phyloP scores from a whole-genome alignment of 805 yeast species.

The Sungouiella blattae region DNA sequence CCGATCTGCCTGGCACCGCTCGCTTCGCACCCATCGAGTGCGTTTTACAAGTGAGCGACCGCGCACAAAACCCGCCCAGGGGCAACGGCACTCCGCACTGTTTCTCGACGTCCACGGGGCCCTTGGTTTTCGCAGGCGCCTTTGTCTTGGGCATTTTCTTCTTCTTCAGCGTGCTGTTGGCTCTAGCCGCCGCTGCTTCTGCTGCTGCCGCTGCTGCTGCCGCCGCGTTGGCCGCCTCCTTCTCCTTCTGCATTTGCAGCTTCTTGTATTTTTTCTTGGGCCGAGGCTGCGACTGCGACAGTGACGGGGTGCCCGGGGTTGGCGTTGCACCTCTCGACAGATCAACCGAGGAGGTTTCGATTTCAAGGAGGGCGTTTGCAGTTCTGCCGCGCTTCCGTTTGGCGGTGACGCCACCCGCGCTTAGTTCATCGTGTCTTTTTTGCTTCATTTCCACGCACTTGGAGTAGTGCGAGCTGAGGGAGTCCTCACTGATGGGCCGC shows the following conservation, averaged over 20 bases:
- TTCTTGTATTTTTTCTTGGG: constrained; percentile 45
- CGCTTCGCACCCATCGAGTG: constrained; percentile 99
- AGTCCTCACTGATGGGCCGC: constrained; percentile 39
- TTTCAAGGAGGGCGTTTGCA: constrained; percentile 23
- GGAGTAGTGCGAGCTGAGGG: constrained; percentile 28
- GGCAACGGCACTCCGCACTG: constrained; percentile 97
- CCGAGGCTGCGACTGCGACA: constrained; percentile 15
- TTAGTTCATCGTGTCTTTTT: constrained; percentile 21
- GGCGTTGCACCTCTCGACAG: constrained; percentile 39
- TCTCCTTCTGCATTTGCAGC: constrained; percentile 41
- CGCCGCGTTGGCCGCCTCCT: constrained; percentile 45
- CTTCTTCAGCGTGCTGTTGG: constrained; percentile 19
- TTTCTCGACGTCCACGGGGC: constrained; percentile 85
- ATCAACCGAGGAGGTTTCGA: constrained; percentile 38
- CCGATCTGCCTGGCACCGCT: constrained; percentile 89
- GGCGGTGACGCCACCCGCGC: constrained; percentile 8
- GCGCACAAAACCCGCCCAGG: constrained; percentile 92
- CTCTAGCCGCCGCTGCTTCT: constrained; percentile 17
- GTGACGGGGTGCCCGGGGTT: constrained; percentile 22
- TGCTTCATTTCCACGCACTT: constrained; percentile 40
- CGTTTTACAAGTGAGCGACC: constrained; percentile 94
- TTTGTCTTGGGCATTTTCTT: constrained; percentile 35
- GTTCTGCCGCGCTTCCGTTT: constrained; percentile 29
- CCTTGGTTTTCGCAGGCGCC: constrained; percentile 56
- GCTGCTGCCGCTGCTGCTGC: constrained; percentile 43